A percentile compares a stretch with the other conserved stretches of the same genome.
phyloP scores from a whole-genome alignment of 2,329 filamentous ascomycete genomes.

The Fusarium poae region DNA sequence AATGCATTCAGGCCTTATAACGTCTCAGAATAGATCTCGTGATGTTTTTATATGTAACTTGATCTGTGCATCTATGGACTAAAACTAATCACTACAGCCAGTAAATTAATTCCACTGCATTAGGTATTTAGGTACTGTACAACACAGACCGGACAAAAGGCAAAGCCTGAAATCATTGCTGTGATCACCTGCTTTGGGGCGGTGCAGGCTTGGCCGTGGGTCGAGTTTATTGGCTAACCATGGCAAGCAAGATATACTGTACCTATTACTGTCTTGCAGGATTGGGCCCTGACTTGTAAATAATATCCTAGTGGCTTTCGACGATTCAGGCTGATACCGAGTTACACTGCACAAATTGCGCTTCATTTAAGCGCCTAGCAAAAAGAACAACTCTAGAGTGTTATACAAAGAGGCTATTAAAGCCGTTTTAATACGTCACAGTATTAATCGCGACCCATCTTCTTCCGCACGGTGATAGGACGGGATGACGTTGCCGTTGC shows the following conservation, averaged over 20 bases:
- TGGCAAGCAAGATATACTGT: neutral
- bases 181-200: slow-evolving; percentile 27
- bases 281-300: neutral
- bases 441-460: neutral
- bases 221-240: slow-evolving; percentile 7
- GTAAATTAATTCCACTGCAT: neutral
- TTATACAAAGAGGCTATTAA: neutral
- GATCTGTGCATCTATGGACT: slow-evolving; percentile 6
- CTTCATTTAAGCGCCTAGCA: neutral
- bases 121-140: neutral
- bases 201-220: slow-evolving; percentile 36
- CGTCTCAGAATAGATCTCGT: slow-evolving; percentile 6
- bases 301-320: neutral
- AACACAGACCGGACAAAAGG: slow-evolving; percentile 7
- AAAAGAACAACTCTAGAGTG: slow-evolving; percentile 12
- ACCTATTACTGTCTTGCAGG: neutral
- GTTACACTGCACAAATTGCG: slow-evolving; percentile 1
- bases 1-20: slow-evolving; percentile 1
- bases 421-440: neutral
- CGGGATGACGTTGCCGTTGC: slow-evolving; percentile 39
- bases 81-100: neutral
- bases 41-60: slow-evolving; percentile 6
- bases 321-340: neutral
- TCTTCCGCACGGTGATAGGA: slow-evolving; percentile 12
- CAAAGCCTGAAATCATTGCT: slow-evolving; percentile 5